Conservation (phyloP, 1,284 basidiomycete genomes). For the Anthracocystis panici-leucophaei region DNA sequence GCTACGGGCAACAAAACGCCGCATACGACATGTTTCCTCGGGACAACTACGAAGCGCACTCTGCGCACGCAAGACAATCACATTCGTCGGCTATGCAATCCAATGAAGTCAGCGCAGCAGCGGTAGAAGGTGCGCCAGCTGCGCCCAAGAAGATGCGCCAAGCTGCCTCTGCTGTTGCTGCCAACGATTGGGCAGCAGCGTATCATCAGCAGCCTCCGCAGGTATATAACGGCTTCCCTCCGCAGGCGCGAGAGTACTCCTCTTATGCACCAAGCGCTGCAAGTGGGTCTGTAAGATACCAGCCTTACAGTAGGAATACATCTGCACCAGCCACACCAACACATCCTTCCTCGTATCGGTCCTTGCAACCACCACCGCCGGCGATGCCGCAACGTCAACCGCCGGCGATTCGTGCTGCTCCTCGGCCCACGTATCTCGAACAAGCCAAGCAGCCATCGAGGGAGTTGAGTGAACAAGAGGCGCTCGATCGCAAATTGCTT, state of each 20-base stretch:
- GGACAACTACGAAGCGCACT: slow-evolving; percentile 8
- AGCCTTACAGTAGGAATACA: slow-evolving; percentile 8
- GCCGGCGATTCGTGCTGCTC: slow-evolving; percentile 28
- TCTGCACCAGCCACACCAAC: slow-evolving; percentile 7
- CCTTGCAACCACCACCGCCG: background rate
- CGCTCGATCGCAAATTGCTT: slow-evolving; percentile 69
- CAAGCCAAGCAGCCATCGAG: slow-evolving; percentile 14
- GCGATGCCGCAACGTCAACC: slow-evolving; percentile 6
- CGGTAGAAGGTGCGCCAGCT: slow-evolving; percentile 16
- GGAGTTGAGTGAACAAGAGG: slow-evolving; percentile 23
- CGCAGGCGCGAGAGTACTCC: slow-evolving; percentile 19
- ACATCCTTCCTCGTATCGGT: background rate
- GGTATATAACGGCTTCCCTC: slow-evolving; percentile 5
- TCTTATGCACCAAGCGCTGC: background rate
- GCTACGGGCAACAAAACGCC: background rate
- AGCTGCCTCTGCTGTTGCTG: slow-evolving; percentile 4
- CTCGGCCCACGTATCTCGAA: slow-evolving; percentile 23
- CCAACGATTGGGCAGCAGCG: background rate
- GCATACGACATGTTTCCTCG: background rate
- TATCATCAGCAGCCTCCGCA: slow-evolving; percentile 1
- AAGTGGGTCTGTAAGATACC: background rate
- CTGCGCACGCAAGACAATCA: background rate
- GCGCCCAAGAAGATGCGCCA: slow-evolving; percentile 34
- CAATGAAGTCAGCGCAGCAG: background rate
- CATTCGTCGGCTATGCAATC: background rate